These are phyloP conservation scores for Lasiosphaeria hispida DNA, from an alignment of 495 filamentous ascomycete species.

Conservation along the genomic window DNA sequence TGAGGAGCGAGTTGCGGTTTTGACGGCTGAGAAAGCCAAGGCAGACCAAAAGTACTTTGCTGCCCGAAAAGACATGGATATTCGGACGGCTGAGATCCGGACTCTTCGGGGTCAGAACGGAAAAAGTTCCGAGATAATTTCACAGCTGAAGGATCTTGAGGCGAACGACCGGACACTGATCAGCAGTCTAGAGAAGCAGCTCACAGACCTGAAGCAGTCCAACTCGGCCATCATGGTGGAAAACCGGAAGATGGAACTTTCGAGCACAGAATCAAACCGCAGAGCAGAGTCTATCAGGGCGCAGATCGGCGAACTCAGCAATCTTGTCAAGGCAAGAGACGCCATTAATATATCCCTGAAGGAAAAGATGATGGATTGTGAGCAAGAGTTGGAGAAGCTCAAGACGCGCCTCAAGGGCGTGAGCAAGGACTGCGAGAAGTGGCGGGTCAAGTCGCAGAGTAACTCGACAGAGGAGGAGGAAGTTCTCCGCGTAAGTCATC, in stretches of 20 bases:
- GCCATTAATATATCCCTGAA: conserved; percentile 56
- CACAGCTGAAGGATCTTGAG: conserved; percentile 88
- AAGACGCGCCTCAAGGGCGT: conserved; percentile 69
- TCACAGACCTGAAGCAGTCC: conserved; percentile 73
- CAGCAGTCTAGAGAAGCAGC: conserved; percentile 86
- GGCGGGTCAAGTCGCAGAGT: conserved; percentile 75
- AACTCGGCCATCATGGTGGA: conserved; percentile 64
- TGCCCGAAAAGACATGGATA: conserved; percentile 89
- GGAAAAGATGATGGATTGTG: conserved; percentile 52
- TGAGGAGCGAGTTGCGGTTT: conserved; percentile 74
- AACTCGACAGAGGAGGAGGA: conserved; percentile 80
- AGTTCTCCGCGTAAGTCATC: conserved; percentile 71
- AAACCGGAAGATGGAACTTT: conserved; percentile 67
- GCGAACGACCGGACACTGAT: conserved; percentile 56
- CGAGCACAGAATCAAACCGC: conserved; percentile 63
- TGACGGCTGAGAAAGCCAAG: conserved; percentile 86
- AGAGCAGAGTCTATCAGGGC: conserved; percentile 67
- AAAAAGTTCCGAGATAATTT: conserved; percentile 90
- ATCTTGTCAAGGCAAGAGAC: conserved; percentile 72
- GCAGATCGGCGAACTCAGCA: conserved; percentile 74
- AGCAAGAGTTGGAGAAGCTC: conserved; percentile 70
- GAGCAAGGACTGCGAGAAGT: conserved; percentile 74
- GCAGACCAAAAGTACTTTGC: conserved; percentile 97
- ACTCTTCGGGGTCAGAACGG: conserved; percentile 74
- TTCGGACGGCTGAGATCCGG: conserved; percentile 71